Evolutionary conservation across 495 filamentous ascomycete genomes (phyloP).

Genomic region (Hyaloscypha variabilis): DNA sequence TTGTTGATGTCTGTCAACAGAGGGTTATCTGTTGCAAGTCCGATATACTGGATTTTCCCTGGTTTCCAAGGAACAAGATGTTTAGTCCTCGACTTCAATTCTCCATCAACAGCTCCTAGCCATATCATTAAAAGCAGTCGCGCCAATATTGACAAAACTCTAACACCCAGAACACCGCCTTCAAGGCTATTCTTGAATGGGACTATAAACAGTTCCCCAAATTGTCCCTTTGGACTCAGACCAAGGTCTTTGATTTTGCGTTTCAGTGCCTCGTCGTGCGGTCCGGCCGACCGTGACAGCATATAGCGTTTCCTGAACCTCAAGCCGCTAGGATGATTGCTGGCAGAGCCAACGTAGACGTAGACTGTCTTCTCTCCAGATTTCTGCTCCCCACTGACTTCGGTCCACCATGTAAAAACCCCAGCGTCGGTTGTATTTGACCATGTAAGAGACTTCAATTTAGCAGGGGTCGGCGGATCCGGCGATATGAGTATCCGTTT

Average conservation of each 20-base stretch:
- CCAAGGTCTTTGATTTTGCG: constrained; percentile 16
- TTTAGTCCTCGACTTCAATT: too few relatives aligned
- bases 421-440: constrained; percentile 18
- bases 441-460: constrained; percentile 19
- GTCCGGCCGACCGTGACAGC: background rate
- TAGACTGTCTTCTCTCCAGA: constrained; percentile 11
- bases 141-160: too few relatives aligned
- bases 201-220: constrained; percentile 13
- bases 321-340: constrained; percentile 11
- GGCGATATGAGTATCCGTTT: constrained; percentile 23
- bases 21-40: too few relatives aligned
- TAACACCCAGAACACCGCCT: constrained; percentile 13
- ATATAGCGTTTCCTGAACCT: constrained; percentile 10
- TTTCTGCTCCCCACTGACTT: constrained; percentile 6
- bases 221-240: constrained; percentile 16
- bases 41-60: constrained; percentile 12
- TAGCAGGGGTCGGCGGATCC: constrained; percentile 16
- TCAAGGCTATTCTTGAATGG: constrained; percentile 13
- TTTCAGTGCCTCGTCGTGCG: constrained; percentile 17
- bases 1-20: too few relatives aligned
- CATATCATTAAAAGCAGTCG: too few relatives aligned
- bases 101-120: too few relatives aligned
- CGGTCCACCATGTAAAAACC: constrained; percentile 16
- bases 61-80: too few relatives aligned
- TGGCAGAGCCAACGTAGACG: constrained; percentile 22